These are phyloP conservation scores for Starmerella bacillaris DNA, from an alignment of 805 yeast genomes.

Conservation along the genomic window DNA sequence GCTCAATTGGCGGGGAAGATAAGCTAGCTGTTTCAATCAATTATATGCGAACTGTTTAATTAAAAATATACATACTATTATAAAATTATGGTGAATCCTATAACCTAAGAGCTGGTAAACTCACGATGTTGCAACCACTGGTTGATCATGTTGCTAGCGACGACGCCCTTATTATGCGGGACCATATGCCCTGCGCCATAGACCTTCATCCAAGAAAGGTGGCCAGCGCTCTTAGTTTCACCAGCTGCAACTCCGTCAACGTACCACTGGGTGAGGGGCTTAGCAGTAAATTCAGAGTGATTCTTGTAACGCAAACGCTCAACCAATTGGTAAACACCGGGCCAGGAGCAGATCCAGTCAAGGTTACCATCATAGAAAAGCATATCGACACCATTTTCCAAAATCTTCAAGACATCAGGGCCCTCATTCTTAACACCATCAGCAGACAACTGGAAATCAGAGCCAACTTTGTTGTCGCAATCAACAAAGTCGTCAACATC, in stretches of 20 bases:
- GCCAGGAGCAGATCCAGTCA: constrained; percentile 93
- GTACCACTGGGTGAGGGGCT: constrained; percentile 23
- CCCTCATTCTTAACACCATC: constrained; percentile 90
- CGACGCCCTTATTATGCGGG: constrained; percentile 72
- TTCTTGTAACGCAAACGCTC: constrained; percentile 49
- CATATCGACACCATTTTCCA: constrained; percentile 62
- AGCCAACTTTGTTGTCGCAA: constrained; percentile 50
- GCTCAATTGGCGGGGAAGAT: too few relatives aligned
- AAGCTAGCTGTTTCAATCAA: too few relatives aligned
- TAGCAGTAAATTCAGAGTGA: constrained; percentile 34
- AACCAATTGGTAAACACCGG: constrained; percentile 82
- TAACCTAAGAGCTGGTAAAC: constrained; percentile 3
- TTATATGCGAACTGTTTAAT: too few relatives aligned
- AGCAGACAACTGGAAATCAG: constrained; percentile 68
- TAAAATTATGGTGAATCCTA: too few relatives aligned
- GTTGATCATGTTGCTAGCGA: constrained; percentile 63
- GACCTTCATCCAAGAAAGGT: constrained; percentile 65
- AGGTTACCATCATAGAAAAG: constrained; percentile 89
- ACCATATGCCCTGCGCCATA: constrained; percentile 94
- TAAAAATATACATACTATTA: too few relatives aligned
- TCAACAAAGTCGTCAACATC: constrained; percentile 49
- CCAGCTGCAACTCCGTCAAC: constrained; percentile 38
- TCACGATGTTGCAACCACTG: constrained; percentile 40
- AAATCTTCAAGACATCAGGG: constrained; percentile 43
- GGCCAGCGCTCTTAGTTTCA: constrained; percentile 51